Percentiles rank a stretch among this genome's conserved stretches.
These are phyloP conservation scores for Arachis hypogaea DNA, from an alignment of 306 rosid species.

Conservation along the genomic window DNA sequence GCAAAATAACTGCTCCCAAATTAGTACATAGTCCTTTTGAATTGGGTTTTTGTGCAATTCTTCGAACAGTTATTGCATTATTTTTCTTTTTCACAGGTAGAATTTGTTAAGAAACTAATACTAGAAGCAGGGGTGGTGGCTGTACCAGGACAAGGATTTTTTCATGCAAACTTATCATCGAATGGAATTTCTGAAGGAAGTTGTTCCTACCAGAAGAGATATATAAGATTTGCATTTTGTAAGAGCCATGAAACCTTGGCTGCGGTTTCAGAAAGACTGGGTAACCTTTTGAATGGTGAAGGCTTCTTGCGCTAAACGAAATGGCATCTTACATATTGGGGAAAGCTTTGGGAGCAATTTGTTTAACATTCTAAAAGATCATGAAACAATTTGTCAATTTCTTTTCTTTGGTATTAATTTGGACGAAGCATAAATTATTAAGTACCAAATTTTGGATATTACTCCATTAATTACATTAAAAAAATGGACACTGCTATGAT, in stretches of 20 bases:
- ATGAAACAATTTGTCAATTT: no score
- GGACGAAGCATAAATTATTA: no score
- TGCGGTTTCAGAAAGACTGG: conserved; percentile 60
- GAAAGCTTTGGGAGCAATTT: no score
- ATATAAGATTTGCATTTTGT: conserved; percentile 86
- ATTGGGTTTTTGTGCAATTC: background rate
- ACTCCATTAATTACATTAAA: no score
- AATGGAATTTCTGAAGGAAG: conserved; percentile 42
- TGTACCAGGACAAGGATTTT: conserved; percentile 84
- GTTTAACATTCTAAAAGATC: no score
- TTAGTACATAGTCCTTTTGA: background rate
- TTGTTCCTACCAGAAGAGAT: conserved; percentile 58
- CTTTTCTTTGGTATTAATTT: no score
- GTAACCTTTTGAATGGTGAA: conserved; percentile 45
- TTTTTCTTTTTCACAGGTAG: conserved; percentile 53
- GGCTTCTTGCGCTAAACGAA: conserved; percentile 41
- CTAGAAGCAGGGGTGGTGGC: conserved; percentile 83
- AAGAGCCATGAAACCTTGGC: conserved; percentile 73
- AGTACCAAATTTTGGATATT: no score
- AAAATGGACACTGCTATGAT: no score
- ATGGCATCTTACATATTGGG: background rate
- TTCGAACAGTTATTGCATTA: conserved; percentile 20
- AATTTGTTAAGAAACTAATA: conserved; percentile 71
- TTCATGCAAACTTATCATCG: conserved; percentile 45
- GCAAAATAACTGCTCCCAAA: no score